Evolutionary conservation across 2,329 filamentous ascomycete genomes (phyloP), one percentile per base, ranked within the genome.

Genomic region (Orbilia brochopaga): DNA sequence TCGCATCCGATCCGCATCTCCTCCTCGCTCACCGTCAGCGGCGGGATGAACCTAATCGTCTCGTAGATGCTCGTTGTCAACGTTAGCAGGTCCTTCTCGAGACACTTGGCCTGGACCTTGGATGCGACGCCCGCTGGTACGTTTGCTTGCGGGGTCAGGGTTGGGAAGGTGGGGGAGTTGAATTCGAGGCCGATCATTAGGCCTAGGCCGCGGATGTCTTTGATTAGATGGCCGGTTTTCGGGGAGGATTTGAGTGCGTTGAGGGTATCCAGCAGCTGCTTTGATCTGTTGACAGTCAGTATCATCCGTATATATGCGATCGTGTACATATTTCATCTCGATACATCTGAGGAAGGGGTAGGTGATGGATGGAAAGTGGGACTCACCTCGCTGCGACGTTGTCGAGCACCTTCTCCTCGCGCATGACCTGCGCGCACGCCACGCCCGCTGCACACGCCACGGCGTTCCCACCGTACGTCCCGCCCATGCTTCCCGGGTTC

Each of bases 41-140:
- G 78, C 7, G 79, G 79, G 32, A 80, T 80, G 60, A 81, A 80
- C 42, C 79, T 74, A 37, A 81, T 63, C 0, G 79, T 80, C 65
- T 80, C 79, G 74, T 80, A 80, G 60, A 81, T 80, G 13, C 76
- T 78, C 13, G 79, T 81, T 8, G 79, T 80, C 46, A 81, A 74
- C 7, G 80, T 76, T 73, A 81, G 59, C 79, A 81, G 78, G 55
- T 77, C 78, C 70, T 78, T 78, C 69, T 79, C 77, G 75, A 79
- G 75, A 59, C 79, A 81, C 74, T 79, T 79, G n/a, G 77, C 76
- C 73, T 80, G 79, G 7, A 81, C 77, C 73, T 78, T 80, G 24
- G 76, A 76, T 1, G 77, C 79, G 58, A 78, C 78, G 37, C 78
- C 76, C 27, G 78, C 75, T 3, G 79, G 78, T 11, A 72, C 67